These are phyloP conservation scores for Candida multigemmis DNA, from an alignment of 805 yeast species.

Conservation along the genomic window DNA sequence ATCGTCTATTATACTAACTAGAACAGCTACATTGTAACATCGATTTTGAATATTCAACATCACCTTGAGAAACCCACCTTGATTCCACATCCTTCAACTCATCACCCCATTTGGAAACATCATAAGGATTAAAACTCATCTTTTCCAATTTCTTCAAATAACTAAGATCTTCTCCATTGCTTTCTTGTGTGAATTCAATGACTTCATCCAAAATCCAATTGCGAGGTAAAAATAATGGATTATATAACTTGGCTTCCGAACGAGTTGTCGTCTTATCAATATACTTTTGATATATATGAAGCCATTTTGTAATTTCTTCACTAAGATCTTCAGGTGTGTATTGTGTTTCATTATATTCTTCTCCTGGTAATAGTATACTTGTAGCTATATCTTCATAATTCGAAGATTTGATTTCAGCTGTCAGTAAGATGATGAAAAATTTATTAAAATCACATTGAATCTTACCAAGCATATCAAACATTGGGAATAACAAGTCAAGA, in stretches of 20 bases:
- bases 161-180: slow-evolving; percentile 36
- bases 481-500: slow-evolving; percentile 42
- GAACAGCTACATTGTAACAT: slow-evolving; percentile 78
- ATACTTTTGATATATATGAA: slow-evolving; percentile 37
- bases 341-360: slow-evolving; percentile 9
- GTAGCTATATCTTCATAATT: slow-evolving; percentile 9
- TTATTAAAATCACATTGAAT: slow-evolving; percentile 71
- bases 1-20: slow-evolving; percentile 14
- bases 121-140: slow-evolving; percentile 75
- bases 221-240: slow-evolving; percentile 78
- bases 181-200: slow-evolving; percentile 46
- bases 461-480: slow-evolving; percentile 50
- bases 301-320: slow-evolving; percentile 40
- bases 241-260: slow-evolving; percentile 25
- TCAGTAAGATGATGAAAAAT: slow-evolving; percentile 62
- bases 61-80: slow-evolving; percentile 43
- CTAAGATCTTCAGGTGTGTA: slow-evolving; percentile 29
- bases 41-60: slow-evolving; percentile 39
- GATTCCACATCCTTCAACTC: slow-evolving; percentile 49
- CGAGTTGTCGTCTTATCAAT: too few relatives aligned
- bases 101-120: slow-evolving; percentile 57
- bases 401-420: slow-evolving; percentile 19
- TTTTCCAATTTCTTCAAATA: slow-evolving; percentile 51
- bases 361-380: slow-evolving; percentile 12
- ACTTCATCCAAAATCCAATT: slow-evolving; percentile 86